Evolutionary conservation across 306 rosid genomes (phyloP), one percentile per base, ranked within the genome.

Genomic region (Senna siamea): DNA sequence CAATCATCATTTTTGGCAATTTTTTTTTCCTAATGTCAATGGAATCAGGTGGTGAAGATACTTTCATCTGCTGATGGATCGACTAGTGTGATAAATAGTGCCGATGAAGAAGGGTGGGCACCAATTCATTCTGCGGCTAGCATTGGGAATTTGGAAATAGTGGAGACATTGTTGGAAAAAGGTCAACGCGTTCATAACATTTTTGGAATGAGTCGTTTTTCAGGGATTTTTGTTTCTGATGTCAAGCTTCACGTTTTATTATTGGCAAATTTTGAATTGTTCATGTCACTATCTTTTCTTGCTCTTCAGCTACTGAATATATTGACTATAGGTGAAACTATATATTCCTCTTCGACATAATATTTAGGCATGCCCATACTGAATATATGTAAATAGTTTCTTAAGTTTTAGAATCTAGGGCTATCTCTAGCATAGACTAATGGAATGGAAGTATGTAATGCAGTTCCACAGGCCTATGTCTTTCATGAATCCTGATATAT

Each of bases 61-160:
- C 78, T 93, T 0, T 48, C 79, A 30, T 83, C 86, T 70, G 74
- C 75, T 74, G 96, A 88, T 57, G 90, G 75, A 56, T 80, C 86
- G 2, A 75, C 58, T 28, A 66, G 63, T 13, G 82, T 86, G 79
- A 75, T 93, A 12, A 91, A 91, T 66, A 76, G 86, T 68, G 77
- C 55, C 0, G 98, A 94, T 88, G 98, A 94, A 66, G 98, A 89
- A 81, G 97, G 98, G 14, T 94, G 97, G 98, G 87, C 87, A 0
- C 96, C 98, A 9, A 83, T 94, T 81, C 98, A 94, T 79, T 89
- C 98, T n/a, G 97, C 90, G 0, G 87, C 91, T 23, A 91, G 98
- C 87, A 87, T 85, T 75, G 96, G 98, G 74, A 83, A 62, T 62
- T 70, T 79, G 51, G 90, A 84, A 60, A 79, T 91, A 26, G 70